phyloP scores from a whole-genome alignment of 2,329 filamentous ascomycete species.

The Pestalotiopsis sp. region DNA sequence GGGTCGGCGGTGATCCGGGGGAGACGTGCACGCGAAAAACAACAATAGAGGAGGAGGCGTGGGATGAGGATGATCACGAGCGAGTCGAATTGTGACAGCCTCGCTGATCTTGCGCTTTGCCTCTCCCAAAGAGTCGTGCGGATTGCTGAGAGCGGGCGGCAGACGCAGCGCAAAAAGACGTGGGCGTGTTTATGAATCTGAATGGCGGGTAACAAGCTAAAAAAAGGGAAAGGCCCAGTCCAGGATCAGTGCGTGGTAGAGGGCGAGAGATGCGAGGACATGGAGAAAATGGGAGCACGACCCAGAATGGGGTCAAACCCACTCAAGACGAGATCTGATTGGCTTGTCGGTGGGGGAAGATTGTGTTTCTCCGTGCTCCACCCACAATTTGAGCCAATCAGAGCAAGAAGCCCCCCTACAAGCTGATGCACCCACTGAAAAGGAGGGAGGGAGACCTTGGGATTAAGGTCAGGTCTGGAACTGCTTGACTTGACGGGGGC shows the following conservation, averaged over 20 bases:
- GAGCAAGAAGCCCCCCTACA: neutral
- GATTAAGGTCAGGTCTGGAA: neutral
- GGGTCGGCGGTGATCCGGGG: neutral
- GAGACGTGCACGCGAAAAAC: neutral
- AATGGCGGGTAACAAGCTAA: slow-evolving; percentile 21
- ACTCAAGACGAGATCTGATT: neutral
- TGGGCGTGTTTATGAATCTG: slow-evolving; percentile 15
- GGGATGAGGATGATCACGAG: neutral
- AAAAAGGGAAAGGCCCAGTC: slow-evolving; percentile 15
- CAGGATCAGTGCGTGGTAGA: slow-evolving; percentile 12
- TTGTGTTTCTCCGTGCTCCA: slow-evolving; percentile 8
- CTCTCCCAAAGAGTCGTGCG: neutral
- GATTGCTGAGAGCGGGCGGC: slow-evolving; percentile 5
- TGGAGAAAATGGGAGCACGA: slow-evolving; percentile 7
- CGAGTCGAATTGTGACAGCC: neutral
- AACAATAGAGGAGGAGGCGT: neutral
- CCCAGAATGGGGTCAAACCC: slow-evolving; percentile 10
- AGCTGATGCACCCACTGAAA: neutral
- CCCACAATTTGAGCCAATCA: neutral
- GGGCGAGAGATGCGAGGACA: slow-evolving; percentile 11
- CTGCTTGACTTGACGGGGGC: neutral
- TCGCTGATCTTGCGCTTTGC: neutral
- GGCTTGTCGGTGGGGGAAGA: neutral
- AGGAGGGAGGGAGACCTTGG: neutral
- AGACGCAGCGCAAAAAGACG: slow-evolving; percentile 14